Evolutionary conservation across 345 rosid species (phyloP).

Genomic region (Moringa oleifera): DNA sequence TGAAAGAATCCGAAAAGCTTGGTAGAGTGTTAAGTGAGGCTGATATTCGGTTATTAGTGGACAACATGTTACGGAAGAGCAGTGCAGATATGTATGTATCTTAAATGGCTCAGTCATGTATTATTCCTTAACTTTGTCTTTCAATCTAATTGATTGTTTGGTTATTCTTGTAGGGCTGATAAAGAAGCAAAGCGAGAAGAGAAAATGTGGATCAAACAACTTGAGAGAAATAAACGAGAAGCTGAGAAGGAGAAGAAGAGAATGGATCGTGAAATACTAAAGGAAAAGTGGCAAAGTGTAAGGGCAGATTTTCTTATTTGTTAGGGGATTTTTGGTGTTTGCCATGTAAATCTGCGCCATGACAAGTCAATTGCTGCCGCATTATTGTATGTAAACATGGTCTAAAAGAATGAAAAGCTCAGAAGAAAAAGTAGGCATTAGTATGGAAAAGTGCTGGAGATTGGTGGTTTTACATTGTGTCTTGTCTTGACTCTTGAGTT

Average conservation of each 20-base stretch:
- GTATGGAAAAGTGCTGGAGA: background rate
- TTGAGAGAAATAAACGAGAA: slow-evolving; percentile 65
- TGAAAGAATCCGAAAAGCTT: slow-evolving; percentile 56
- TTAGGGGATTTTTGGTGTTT: background rate
- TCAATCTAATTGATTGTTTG: background rate
- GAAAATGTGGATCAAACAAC: slow-evolving; percentile 52
- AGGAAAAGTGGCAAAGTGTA: slow-evolving; percentile 60
- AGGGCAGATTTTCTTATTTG: slow-evolving; percentile 10
- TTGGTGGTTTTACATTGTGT: background rate
- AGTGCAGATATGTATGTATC: slow-evolving; percentile 48
- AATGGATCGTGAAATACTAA: slow-evolving; percentile 54
- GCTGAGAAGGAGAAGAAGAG: slow-evolving; percentile 76
- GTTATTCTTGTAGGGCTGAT: slow-evolving; percentile 36
- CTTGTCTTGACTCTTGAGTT: background rate
- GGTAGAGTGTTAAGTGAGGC: slow-evolving; percentile 50
- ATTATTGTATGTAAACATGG: background rate
- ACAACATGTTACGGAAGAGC: slow-evolving; percentile 48
- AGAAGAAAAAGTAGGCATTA: no score
- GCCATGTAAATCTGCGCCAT: background rate
- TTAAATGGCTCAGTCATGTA: slow-evolving; percentile 7
- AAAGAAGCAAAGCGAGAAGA: slow-evolving; percentile 58
- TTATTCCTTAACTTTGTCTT: background rate
- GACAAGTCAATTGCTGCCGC: background rate
- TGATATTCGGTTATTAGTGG: slow-evolving; percentile 51
- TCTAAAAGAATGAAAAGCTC: background rate